These are phyloP conservation scores for Cyberlindnera saturnus DNA, from an alignment of 805 yeast species.

Conservation along the genomic window DNA sequence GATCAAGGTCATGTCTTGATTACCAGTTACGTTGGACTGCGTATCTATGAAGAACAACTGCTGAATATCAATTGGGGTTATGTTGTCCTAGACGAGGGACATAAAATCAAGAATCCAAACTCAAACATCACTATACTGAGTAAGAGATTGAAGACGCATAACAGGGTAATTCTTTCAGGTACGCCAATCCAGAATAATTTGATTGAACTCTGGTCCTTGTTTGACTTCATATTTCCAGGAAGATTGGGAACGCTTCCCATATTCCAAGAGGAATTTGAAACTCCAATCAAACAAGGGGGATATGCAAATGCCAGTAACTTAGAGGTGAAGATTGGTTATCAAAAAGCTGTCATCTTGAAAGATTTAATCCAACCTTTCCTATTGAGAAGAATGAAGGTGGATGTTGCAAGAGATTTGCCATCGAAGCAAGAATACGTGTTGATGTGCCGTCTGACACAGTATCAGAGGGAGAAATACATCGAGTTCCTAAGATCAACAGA, in stretches of 20 bases:
- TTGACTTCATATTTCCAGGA: slow-evolving; percentile 95
- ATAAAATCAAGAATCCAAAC: slow-evolving; percentile 92
- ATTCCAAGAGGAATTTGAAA: slow-evolving; percentile 85
- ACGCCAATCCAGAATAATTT: slow-evolving; percentile 95
- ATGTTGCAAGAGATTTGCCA: slow-evolving; percentile 93
- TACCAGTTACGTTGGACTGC: slow-evolving; percentile 86
- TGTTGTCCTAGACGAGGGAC: slow-evolving; percentile 92
- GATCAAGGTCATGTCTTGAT: slow-evolving; percentile 75
- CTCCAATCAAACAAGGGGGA: slow-evolving; percentile 95
- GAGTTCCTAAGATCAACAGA: slow-evolving; percentile 75
- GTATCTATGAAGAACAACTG: slow-evolving; percentile 56
- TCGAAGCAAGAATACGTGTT: slow-evolving; percentile 90
- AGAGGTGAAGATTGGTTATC: slow-evolving; percentile 93
- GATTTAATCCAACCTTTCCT: slow-evolving; percentile 88
- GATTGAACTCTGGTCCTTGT: slow-evolving; percentile 88
- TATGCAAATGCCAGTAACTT: slow-evolving; percentile 95
- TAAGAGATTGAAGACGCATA: slow-evolving; percentile 77
- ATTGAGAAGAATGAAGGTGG: slow-evolving; percentile 80
- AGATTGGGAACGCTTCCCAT: slow-evolving; percentile 91
- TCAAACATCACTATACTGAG: slow-evolving; percentile 80
- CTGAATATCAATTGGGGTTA: slow-evolving; percentile 82
- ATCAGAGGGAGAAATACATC: slow-evolving; percentile 69
- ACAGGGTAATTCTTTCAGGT: slow-evolving; percentile 85
- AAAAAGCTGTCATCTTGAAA: slow-evolving; percentile 87
- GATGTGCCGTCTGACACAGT: slow-evolving; percentile 77